Evolutionary conservation across 176 grass and related monocot genomes (phyloP).

Genomic region (Elaeis guineensis): DNA sequence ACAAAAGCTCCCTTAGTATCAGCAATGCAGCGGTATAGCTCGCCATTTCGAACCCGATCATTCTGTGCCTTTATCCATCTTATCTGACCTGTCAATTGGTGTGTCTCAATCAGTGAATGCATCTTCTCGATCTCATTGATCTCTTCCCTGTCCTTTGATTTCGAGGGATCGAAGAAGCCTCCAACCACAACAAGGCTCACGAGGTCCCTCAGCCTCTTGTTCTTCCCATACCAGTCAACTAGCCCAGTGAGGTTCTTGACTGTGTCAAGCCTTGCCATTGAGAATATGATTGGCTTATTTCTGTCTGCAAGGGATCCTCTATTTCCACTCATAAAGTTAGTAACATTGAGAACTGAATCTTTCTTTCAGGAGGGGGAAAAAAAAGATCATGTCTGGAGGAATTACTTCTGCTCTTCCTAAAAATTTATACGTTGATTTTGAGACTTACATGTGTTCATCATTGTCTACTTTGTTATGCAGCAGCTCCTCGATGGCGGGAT

Average conservation of each 20-base stretch:
- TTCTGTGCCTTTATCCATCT: constrained; percentile 83
- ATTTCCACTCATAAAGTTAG: constrained; percentile 2
- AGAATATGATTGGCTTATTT: constrained; percentile 86
- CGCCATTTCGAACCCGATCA: constrained; percentile 71
- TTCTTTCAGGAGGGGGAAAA: too few species aligned
- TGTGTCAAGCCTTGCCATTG: constrained; percentile 90
- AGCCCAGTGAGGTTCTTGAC: constrained; percentile 94
- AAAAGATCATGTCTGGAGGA: too few species aligned
- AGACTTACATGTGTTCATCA: constrained; percentile 69
- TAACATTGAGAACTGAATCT: background rate
- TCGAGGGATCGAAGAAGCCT: constrained; percentile 64
- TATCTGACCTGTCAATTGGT: constrained; percentile 76
- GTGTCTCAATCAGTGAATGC: constrained; percentile 71
- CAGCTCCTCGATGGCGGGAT: constrained; percentile 73
- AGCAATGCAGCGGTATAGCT: constrained; percentile 84
- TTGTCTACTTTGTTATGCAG: constrained; percentile 62
- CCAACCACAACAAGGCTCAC: constrained; percentile 73
- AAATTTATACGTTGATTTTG: background rate
- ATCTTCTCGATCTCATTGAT: constrained; percentile 95
- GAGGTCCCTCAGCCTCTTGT: constrained; percentile 73
- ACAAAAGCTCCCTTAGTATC: constrained; percentile 88
- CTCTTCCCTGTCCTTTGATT: constrained; percentile 94
- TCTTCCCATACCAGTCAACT: constrained; percentile 87
- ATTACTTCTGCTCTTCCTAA: too few species aligned
- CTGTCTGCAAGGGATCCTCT: constrained; percentile 67